Evolutionary conservation across 2,329 filamentous ascomycete genomes (phyloP).

Genomic region (Fusarium nematophilum): DNA sequence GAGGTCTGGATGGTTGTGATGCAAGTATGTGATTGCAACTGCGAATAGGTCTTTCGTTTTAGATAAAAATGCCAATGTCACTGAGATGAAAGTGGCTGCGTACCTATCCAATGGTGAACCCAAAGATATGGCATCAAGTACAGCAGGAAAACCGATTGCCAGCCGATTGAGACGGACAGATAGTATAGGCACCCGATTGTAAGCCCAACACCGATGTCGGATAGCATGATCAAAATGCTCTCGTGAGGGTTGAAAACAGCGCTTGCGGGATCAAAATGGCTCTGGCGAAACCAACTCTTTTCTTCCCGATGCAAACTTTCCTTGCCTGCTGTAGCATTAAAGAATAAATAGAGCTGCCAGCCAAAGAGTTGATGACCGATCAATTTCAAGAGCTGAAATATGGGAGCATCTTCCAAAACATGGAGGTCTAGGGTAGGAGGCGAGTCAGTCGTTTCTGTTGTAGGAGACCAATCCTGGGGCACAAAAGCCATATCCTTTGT

Average conservation of each 20-base stretch:
- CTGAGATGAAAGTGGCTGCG: no score
- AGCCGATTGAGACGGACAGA: constrained; percentile 64
- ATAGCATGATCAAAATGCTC: constrained; percentile 65
- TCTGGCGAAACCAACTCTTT: constrained; percentile 60
- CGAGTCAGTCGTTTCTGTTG: no score
- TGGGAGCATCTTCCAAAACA: constrained; percentile 72
- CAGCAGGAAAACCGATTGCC: constrained; percentile 66
- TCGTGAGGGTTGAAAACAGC: constrained; percentile 70
- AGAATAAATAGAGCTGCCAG: constrained; percentile 72
- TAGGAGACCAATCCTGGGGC: constrained; percentile 54
- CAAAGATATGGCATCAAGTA: constrained; percentile 75
- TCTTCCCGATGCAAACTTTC: constrained; percentile 58
- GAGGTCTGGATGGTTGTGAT: constrained; percentile 71
- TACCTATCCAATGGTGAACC: constrained; percentile 77
- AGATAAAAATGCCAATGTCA: no score
- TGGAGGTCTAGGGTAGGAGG: constrained; percentile 59
- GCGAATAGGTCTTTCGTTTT: constrained; percentile 17
- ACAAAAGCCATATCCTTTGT: constrained; percentile 75
- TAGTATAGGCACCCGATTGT: constrained; percentile 64
- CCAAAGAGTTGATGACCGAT: constrained; percentile 72
- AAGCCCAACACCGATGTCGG: constrained; percentile 69
- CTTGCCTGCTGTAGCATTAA: constrained; percentile 65
- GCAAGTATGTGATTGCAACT: constrained; percentile 81
- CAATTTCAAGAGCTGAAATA: constrained; percentile 64
- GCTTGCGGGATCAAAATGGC: constrained; percentile 72